Conservation (phyloP, 78 protist genomes). For the Dictyostelium discoideum region DNA sequence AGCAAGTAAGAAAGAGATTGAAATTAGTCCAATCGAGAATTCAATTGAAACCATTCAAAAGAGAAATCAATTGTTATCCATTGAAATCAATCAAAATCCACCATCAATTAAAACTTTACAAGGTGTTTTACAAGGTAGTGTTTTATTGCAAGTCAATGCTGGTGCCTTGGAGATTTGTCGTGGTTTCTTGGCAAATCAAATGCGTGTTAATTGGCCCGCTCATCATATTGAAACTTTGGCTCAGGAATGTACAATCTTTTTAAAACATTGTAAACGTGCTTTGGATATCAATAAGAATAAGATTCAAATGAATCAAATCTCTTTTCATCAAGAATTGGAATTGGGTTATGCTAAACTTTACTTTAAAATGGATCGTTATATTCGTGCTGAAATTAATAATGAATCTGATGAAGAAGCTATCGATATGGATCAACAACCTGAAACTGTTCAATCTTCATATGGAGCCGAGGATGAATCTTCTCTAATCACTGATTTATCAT, state of each 20-base stretch:
- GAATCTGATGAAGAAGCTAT: conserved; percentile 26
- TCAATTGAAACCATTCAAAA: conserved; percentile 42
- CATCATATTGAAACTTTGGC: conserved; percentile 6
- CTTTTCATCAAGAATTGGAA: conserved; percentile 68
- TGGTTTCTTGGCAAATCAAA: conserved; percentile 35
- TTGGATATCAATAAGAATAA: neutral
- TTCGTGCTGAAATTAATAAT: conserved; percentile 51
- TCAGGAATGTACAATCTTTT: conserved; percentile 6
- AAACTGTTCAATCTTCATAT: neutral
- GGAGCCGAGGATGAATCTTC: conserved; percentile 29
- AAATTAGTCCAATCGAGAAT: conserved; percentile 70
- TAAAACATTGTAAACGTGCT: conserved; percentile 35
- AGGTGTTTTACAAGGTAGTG: conserved; percentile 72
- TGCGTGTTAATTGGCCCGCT: conserved; percentile 27
- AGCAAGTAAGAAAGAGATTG: conserved; percentile 24
- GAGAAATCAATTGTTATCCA: conserved; percentile 2
- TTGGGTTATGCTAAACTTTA: conserved; percentile 19
- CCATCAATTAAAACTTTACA: conserved; percentile 62
- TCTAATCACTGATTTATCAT: conserved; percentile 38
- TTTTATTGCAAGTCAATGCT: conserved; percentile 57
- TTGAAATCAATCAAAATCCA: conserved; percentile 43
- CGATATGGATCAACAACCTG: neutral
- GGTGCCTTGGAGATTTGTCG: conserved; percentile 72
- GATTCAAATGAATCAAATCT: conserved; percentile 26
- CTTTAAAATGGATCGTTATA: conserved; percentile 54